Evolutionary conservation across 352 stramenopile species (phyloP), one percentile per base, ranked within the genome.

Genomic region (Globisporangium irregulare): DNA sequence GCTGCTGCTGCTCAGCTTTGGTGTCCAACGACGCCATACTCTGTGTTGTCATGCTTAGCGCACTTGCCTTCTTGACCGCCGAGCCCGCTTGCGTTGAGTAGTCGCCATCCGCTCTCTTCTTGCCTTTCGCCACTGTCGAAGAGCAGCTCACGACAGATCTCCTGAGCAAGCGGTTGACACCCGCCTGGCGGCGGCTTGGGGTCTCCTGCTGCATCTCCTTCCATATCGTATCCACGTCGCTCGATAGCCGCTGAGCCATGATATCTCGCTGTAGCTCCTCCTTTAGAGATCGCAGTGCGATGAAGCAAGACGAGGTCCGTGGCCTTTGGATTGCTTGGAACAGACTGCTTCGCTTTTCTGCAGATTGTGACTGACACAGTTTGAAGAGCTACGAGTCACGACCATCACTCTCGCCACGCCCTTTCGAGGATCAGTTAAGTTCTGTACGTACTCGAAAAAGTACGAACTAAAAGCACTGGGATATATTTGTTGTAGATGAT

Each of bases 141-240:
- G 59, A 46, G 4, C 25, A 36, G n/a, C 51, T 58, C 4, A 69
- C 73, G 61, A 78, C 79, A 0, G 79, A 87, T 68, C 84, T 82
- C 18, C 77, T 67, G 6, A 89, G 68, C 29, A 82, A 67, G 24
- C 72, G 69, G 41, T 61, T 65, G 41, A 87, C 71, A 10, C 79
- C 66, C 6, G 63, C 67, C 53, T 55, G 22, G 43, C 6, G 43
- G 43, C 18, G 43, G 43, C 18, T 8, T 15, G 60, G 55, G 12
- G 73, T 71, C 43, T 78, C 78, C 29, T 69, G 73, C 66, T 77
- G 69, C 73, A 89, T 76, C 60, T 86, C 73, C 46, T 78, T 64
- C 80, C 82, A 91, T 54, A 86, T 64, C 20, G 67, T 70, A 48
- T 89, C 79, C 56, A 83, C 70, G 32, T 66, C 36, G 7, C 55